Base-by-base conservation (phyloP, 2,329 filamentous ascomycete species). In the Ophiostoma perfectum region DNA sequence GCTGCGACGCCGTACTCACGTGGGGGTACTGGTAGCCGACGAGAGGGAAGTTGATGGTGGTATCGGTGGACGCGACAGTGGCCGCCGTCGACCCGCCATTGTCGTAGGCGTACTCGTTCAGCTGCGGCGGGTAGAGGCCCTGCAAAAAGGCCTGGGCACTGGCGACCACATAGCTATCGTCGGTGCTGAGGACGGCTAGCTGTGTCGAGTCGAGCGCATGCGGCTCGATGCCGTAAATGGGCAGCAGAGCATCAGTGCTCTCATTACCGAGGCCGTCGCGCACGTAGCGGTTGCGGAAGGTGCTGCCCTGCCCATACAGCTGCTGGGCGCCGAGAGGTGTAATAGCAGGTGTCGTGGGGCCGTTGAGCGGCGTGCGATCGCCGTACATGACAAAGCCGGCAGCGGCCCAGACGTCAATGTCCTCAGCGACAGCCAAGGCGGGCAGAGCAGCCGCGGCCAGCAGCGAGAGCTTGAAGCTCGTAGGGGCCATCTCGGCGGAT, bases 11-110 rank as follows among this genome's bases (percentile, higher is more conserved):
- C 3, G 70, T 71, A 3, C 14, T 79, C 49, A 96, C 80, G 1
- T 86, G 86, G 18, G 94, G 89, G 72, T 96, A 87, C 75, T 96
- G 93, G 75, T 93, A 96, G 9, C 92, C 92, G 67, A 85, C 80
- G 73, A 96, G 78, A 0, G 93, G 93, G 55, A 86, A 85, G 39
- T 87, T 79, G 5, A 90, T 79, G 2, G 80, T 77, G 4, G 83
- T 85, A 11, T 86, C 86, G 74, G 76, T 73, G 47, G 73, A 65
- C 44, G 64, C 65, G 2, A 75, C 69, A 9, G 68, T 68, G 12
- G 74, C 73, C 0, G 72, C 71, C 0, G 71, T 72, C 4, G 72
- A 70, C 36, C 77, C 77, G 16, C 75, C 77, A 14, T 80, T 80
- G 1, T 80, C 75, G 4, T 76, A 74, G 5, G 77, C 73, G 44